These are phyloP conservation scores for Mycena sanguinolenta DNA, from an alignment of 768 basidiomycete genomes.

Conservation along the genomic window DNA sequence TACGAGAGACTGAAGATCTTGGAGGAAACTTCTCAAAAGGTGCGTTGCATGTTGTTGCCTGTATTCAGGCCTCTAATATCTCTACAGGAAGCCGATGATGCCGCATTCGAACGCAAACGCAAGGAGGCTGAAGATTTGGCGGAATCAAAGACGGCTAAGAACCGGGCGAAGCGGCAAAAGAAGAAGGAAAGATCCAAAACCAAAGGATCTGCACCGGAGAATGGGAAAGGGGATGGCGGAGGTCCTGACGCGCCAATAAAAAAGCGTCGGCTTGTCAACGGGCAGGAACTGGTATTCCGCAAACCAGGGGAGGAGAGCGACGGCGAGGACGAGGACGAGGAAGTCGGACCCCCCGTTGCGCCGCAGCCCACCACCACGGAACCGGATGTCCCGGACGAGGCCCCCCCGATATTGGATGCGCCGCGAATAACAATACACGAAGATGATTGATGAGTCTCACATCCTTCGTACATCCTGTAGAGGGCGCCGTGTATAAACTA, in stretches of 20 bases:
- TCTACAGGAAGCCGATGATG: constrained; percentile 74
- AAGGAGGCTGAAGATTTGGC: constrained; percentile 77
- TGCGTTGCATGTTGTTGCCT: constrained; percentile 48
- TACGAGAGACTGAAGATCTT: constrained; percentile 94
- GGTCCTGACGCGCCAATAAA: constrained; percentile 67
- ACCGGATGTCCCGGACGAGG: constrained; percentile 30
- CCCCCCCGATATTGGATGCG: constrained; percentile 45
- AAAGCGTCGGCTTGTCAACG: constrained; percentile 86
- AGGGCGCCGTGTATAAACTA: too few relatives aligned
- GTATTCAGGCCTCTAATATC: background rate
- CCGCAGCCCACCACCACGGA: background rate
- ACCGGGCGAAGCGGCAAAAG: constrained; percentile 93
- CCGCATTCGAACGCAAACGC: constrained; percentile 83
- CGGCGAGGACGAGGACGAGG: constrained; percentile 46
- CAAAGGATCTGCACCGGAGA: constrained; percentile 49
- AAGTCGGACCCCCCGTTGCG: constrained; percentile 25
- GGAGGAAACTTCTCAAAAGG: constrained; percentile 86
- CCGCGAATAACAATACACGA: constrained; percentile 61
- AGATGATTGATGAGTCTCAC: constrained; percentile 49
- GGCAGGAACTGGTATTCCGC: constrained; percentile 73
- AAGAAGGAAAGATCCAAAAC: constrained; percentile 82
- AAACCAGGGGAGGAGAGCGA: constrained; percentile 59
- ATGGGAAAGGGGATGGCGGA: constrained; percentile 37
- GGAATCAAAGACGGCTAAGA: constrained; percentile 94
- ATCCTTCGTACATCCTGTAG: background rate